Percentiles rank a stretch among this genome's conserved stretches.
Evolutionary conservation across 2,329 filamentous ascomycete genomes (phyloP).

Genomic region (Didymella sp.): DNA sequence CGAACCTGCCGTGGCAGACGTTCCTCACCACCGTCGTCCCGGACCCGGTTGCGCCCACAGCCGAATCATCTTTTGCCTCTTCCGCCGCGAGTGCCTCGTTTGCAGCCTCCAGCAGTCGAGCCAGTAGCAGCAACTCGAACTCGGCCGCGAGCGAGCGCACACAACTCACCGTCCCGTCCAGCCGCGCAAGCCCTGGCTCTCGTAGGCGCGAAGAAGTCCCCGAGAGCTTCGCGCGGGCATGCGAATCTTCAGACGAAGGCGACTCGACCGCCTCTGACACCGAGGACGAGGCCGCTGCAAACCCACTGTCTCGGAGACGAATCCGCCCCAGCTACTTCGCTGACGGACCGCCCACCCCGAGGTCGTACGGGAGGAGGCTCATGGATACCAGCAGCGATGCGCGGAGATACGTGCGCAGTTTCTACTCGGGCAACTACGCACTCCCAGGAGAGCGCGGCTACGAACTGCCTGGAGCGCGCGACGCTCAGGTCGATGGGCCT

Average conservation of each 20-base stretch:
- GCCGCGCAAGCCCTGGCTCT: constrained; percentile 44
- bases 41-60: constrained; percentile 80
- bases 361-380: constrained; percentile 39
- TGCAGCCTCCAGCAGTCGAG: constrained; percentile 50
- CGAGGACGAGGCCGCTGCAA: constrained; percentile 57
- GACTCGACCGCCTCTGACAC: constrained; percentile 58
- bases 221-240: constrained; percentile 60
- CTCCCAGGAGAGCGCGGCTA: constrained; percentile 6
- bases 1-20: constrained; percentile 73
- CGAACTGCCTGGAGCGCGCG: constrained; percentile 1
- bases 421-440: constrained; percentile 26
- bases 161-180: constrained; percentile 49
- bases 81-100: constrained; percentile 62
- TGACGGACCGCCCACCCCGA: constrained; percentile 39
- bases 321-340: constrained; percentile 31
- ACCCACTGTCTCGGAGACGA: constrained; percentile 24
- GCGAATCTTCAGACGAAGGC: constrained; percentile 55
- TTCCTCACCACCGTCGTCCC: constrained; percentile 81
- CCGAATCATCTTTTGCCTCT: constrained; percentile 82
- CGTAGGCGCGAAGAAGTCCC: constrained; percentile 17
- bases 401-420: constrained; percentile 39
- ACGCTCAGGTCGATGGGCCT: constrained; percentile 4
- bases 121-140: constrained; percentile 59
- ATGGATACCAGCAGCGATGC: constrained; percentile 38
- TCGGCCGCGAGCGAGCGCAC: constrained; percentile 48